These are phyloP conservation scores for Solanum chacoense DNA, from an alignment of 305 asterid species.

Conservation along the genomic window DNA sequence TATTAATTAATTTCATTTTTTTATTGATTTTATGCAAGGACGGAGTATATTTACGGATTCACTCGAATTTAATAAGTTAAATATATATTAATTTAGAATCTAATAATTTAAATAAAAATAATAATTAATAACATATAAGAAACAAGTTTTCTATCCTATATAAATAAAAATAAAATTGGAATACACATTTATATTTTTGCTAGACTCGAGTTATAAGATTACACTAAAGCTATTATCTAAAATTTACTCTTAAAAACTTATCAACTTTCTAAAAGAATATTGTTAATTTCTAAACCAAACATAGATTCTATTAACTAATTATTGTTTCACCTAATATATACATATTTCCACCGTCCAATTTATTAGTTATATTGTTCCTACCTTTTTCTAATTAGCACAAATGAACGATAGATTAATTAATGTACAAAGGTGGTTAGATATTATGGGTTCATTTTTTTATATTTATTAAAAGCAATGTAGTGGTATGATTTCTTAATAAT, in stretches of 20 bases:
- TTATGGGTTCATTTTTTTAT: not conserved
- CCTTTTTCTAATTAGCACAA: not conserved
- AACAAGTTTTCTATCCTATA: rapidly evolving
- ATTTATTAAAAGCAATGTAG: not conserved
- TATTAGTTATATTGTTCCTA: not conserved
- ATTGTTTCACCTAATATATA: not conserved
- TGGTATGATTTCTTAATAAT: not conserved
- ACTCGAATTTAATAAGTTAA: not conserved
- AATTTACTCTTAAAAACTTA: not conserved
- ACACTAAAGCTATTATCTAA: not conserved
- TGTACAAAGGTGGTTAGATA: not conserved
- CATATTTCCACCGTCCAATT: not conserved
- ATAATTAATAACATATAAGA: rapidly evolving
- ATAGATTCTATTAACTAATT: not conserved
- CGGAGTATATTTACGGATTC: not conserved
- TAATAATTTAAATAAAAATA: not conserved
- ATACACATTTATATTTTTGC: not conserved
- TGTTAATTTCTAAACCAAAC: not conserved
- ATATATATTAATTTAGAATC: not conserved
- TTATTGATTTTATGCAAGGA: not conserved
- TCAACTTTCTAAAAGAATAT: not conserved
- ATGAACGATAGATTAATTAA: not conserved
- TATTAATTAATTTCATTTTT: not conserved
- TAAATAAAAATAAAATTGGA: no score
- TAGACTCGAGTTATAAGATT: no score